A percentile compares a stretch with the other conserved stretches of the same genome.
These are phyloP conservation scores for Lagenidium giganteum DNA, from an alignment of 352 stramenopile species.

Conservation along the genomic window DNA sequence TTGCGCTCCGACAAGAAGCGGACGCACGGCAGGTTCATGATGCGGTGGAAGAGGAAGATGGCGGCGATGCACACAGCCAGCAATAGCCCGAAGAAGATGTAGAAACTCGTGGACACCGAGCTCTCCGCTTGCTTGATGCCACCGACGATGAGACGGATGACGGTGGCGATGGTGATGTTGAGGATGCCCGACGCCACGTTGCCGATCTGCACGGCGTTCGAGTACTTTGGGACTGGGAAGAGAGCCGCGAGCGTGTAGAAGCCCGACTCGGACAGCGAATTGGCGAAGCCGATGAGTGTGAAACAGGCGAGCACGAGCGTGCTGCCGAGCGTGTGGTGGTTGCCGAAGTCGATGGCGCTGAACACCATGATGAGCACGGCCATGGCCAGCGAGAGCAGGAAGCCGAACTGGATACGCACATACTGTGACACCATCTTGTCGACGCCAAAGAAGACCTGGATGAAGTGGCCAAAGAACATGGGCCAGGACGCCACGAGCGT, in stretches of 20 bases:
- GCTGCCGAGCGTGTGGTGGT: slow-evolving; percentile 24
- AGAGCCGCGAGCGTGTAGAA: slow-evolving; percentile 59
- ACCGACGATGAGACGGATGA: slow-evolving; percentile 46
- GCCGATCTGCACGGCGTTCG: slow-evolving; percentile 61
- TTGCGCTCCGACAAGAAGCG: slow-evolving; percentile 54
- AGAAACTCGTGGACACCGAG: slow-evolving; percentile 35
- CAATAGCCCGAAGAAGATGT: slow-evolving; percentile 56
- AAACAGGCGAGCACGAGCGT: slow-evolving; percentile 56
- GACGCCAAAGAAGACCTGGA: slow-evolving; percentile 52
- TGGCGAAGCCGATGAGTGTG: slow-evolving; percentile 37
- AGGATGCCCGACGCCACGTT: slow-evolving; percentile 42
- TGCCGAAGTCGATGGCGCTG: too few species aligned
- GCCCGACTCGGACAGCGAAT: slow-evolving; percentile 49
- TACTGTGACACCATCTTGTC: slow-evolving; percentile 46
- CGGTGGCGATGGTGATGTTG: slow-evolving; percentile 47
- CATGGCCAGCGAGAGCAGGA: slow-evolving; percentile 46
- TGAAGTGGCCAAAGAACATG: slow-evolving; percentile 38
- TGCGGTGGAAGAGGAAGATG: slow-evolving; percentile 32
- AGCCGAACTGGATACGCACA: slow-evolving; percentile 40
- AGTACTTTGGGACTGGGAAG: slow-evolving; percentile 59
- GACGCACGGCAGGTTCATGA: slow-evolving; percentile 32
- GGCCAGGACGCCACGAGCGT: slow-evolving; percentile 55
- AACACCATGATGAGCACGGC: slow-evolving; percentile 63
- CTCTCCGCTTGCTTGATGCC: slow-evolving; percentile 31
- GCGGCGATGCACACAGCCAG: slow-evolving; percentile 41